phyloP scores from a whole-genome alignment of 2,329 filamentous ascomycete genomes.

The Fusarium sp. region DNA sequence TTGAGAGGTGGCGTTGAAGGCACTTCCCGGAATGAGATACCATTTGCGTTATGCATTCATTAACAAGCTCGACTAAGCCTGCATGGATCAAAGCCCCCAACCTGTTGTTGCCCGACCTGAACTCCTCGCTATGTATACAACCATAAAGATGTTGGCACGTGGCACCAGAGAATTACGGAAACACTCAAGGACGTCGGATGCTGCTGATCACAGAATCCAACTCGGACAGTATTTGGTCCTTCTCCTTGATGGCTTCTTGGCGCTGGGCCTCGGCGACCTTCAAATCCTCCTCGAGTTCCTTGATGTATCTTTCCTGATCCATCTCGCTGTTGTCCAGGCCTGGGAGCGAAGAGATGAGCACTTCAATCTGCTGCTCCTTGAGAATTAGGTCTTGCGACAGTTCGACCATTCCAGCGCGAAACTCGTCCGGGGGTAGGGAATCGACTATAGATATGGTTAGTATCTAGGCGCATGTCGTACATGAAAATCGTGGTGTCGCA shows the following conservation, averaged over 20 bases:
- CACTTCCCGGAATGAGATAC: conserved; percentile 24
- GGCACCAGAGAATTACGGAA: not conserved
- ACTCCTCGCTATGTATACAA: conserved; percentile 38
- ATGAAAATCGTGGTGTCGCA: conserved; percentile 36
- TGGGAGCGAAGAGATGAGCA: conserved; percentile 79
- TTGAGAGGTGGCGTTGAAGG: conserved; percentile 34
- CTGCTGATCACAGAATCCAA: conserved; percentile 72
- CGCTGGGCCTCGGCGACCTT: conserved; percentile 72
- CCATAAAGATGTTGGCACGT: not conserved
- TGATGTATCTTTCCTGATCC: conserved; percentile 78
- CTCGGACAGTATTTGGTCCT: conserved; percentile 69
- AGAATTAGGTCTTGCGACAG: conserved; percentile 81
- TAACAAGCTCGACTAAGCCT: conserved; percentile 8
- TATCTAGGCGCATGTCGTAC: not conserved
- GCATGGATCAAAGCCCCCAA: not conserved
- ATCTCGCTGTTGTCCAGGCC: conserved; percentile 83
- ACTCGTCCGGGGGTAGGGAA: conserved; percentile 72
- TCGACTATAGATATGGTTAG: conserved; percentile 60
- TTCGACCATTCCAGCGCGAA: conserved; percentile 76
- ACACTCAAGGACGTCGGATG: conserved; percentile 66
- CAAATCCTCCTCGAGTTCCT: conserved; percentile 73
- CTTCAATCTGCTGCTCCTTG: conserved; percentile 87
- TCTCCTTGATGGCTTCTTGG: conserved; percentile 73
- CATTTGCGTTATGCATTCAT: conserved; percentile 22
- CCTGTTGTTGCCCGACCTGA: conserved; percentile 14